Base-by-base conservation (phyloP, 306 rosid genomes). In the Quercus alba region DNA sequence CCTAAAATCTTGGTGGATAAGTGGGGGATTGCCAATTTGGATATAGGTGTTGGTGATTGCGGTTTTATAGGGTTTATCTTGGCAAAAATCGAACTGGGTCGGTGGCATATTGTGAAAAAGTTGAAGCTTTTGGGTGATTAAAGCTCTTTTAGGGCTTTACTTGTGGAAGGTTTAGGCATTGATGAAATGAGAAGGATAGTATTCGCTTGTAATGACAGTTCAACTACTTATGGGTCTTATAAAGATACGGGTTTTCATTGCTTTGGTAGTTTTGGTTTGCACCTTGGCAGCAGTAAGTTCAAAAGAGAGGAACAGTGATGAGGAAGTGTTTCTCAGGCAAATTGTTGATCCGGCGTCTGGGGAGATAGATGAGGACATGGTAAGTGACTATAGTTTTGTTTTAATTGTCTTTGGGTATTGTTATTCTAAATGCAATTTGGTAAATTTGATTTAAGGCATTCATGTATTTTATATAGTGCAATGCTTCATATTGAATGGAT, bases 341-440 rank as follows among this genome's bases (percentile, higher is more conserved):
- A 75, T 90, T 19, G 87, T 92, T 63, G 92, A 86, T 84, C 94
- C 91, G 4, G 52, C 77, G 15, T 81, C 90, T 80, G 90, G 89
- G 69, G 35, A 85, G 66, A 75, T 91, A 49, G 83, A 89, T 74
- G 77, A 78, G 72, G 88, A 87, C 74, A 75, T 86, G 97, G 99
- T 96, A 77, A 90, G 94, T 81, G 56, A 80, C 80, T 61, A 44
- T 81, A 77, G 12, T 51, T 11, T 25, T 9, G 64, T 72, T 70
- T 62, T 46, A 19, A 67, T 67, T 67, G 25, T 67, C 25, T 31
- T 33, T 1, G 72, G 70, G 72, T 11, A 18, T 33, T 68, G 11
- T n/a, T 68, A 35, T 31, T 46, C 52, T 68, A 7, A 35, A 35
- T 33, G 72, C 14, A 38, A 68, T 68, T 68, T 19, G 25, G 17